Evolutionary conservation across 371 early-diverging fungal species (phyloP).

Genomic region (Dinochytrium kinnereticum): DNA sequence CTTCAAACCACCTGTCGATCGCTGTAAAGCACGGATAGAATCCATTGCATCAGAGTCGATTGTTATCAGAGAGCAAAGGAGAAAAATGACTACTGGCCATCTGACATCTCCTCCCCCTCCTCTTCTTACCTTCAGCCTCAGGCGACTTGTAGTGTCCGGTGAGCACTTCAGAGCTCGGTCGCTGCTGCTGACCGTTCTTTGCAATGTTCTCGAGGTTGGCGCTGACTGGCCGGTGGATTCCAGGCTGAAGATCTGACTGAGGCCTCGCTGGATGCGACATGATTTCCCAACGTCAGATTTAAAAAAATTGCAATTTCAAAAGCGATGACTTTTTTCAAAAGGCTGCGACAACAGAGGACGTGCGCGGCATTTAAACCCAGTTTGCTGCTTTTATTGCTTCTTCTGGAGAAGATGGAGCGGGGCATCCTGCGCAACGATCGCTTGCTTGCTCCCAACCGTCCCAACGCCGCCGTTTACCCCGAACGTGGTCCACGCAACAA

Average conservation of each 20-base stretch:
- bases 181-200: constrained; percentile 19
- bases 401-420: constrained; percentile 45
- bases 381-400: too few relatives aligned
- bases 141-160: constrained; percentile 31
- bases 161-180: constrained; percentile 28
- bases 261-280: background rate
- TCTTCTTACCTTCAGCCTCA: constrained; percentile 27
- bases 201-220: constrained; percentile 14
- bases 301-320: too few relatives aligned
- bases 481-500: constrained; percentile 82
- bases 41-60: too few relatives aligned
- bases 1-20: constrained; percentile 90
- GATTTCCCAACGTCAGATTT: too few relatives aligned
- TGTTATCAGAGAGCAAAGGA: background rate
- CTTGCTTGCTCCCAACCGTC: constrained; percentile 45
- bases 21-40: constrained; percentile 45
- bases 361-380: too few relatives aligned
- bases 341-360: too few relatives aligned
- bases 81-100: too few relatives aligned
- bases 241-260: constrained; percentile 10
- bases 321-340: too few relatives aligned
- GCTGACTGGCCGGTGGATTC: constrained; percentile 5
- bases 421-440: constrained; percentile 43
- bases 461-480: constrained; percentile 58
- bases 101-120: too few relatives aligned